phyloP scores from a whole-genome alignment of 2,329 filamentous ascomycete genomes.

The Aschersonia sp. region DNA sequence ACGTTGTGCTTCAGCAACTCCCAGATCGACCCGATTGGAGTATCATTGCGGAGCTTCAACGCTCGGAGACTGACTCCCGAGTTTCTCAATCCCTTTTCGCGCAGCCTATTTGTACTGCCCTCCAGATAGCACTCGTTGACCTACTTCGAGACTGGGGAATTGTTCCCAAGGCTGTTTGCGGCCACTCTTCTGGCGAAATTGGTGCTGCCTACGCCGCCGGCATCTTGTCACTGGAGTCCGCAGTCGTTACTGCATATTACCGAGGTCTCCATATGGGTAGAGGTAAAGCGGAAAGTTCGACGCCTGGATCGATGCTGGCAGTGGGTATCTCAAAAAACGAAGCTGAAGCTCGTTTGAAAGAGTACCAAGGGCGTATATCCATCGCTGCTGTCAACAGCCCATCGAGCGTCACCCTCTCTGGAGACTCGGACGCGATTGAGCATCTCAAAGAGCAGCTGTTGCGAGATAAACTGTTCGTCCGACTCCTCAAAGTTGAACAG shows the following conservation, averaged over 20 bases:
- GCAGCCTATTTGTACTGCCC: constrained; percentile 16
- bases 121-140: constrained; percentile 20
- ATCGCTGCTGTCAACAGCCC: constrained; percentile 13
- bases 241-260: constrained; percentile 6
- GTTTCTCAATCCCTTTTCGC: not conserved
- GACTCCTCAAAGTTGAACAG: constrained; percentile 17
- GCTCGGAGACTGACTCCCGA: not conserved
- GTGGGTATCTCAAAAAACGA: not conserved
- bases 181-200: constrained; percentile 20
- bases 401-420: constrained; percentile 14
- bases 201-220: constrained; percentile 18
- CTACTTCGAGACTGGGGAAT: constrained; percentile 14
- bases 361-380: not conserved
- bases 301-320: constrained; percentile 7
- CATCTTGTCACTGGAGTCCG: constrained; percentile 8
- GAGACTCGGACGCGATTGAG: constrained; percentile 11
- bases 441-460: constrained; percentile 9
- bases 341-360: not conserved
- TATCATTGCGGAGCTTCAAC: not conserved
- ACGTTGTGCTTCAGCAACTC: not conserved
- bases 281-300: not conserved
- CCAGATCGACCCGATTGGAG: not conserved
- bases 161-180: constrained; percentile 10
- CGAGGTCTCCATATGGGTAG: constrained; percentile 4
- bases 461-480: constrained; percentile 13